Percentiles rank a stretch among this genome's conserved stretches.
phyloP scores from a whole-genome alignment of 1,284 basidiomycete species.

The Gomphus bonarii region DNA sequence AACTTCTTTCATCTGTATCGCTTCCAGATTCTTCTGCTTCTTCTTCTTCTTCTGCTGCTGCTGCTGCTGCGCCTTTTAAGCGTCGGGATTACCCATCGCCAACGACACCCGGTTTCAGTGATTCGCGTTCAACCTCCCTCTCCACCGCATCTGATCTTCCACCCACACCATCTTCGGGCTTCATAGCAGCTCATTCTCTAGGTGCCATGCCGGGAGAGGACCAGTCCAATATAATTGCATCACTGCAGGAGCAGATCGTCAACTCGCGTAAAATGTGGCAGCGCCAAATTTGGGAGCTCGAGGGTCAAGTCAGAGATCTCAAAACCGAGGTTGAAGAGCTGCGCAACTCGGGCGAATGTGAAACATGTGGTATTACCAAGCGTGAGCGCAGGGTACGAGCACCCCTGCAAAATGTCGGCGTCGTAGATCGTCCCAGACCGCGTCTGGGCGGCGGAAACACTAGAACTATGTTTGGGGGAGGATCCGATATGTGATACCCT shows the following conservation, averaged over 20 bases:
- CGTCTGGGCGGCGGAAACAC: constrained; percentile 22
- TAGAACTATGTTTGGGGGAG: constrained; percentile 25
- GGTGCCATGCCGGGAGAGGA: constrained; percentile 25
- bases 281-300: constrained; percentile 63
- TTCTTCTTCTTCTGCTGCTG: constrained; percentile 9
- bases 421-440: constrained; percentile 60
- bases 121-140: constrained; percentile 10
- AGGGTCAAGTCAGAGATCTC: constrained; percentile 61
- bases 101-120: constrained; percentile 9
- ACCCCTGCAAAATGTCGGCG: constrained; percentile 18
- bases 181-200: constrained; percentile 13
- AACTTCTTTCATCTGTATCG: constrained; percentile 33
- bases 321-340: constrained; percentile 54
- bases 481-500: constrained; percentile 11
- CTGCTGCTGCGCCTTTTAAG: constrained; percentile 11
- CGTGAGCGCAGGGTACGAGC: constrained; percentile 10
- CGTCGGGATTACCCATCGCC: constrained; percentile 6
- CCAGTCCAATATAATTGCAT: constrained; percentile 36
- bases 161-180: constrained; percentile 13
- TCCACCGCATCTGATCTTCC: constrained; percentile 11
- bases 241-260: constrained; percentile 52
- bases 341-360: constrained; percentile 40
- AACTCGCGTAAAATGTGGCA: constrained; percentile 55
- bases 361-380: constrained; percentile 45
- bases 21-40: constrained; percentile 10